Evolutionary conservation across 768 basidiomycete genomes (phyloP).

Genomic region (Heimioporus sp.): DNA sequence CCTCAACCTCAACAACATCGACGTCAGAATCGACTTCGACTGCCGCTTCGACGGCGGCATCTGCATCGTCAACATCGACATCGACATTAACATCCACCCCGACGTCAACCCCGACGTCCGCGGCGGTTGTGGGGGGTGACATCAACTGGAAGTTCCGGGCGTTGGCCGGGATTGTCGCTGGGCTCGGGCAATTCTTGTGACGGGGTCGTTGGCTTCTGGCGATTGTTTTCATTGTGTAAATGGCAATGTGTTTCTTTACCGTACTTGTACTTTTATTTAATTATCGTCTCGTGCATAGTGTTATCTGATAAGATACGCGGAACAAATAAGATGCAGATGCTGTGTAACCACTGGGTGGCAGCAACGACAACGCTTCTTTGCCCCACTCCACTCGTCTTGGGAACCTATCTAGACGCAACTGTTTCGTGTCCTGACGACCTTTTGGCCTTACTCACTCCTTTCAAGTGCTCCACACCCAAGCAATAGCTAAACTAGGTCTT

Average conservation of each 20-base stretch:
- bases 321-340: not conserved
- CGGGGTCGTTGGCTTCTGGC: not conserved
- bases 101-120: not conserved
- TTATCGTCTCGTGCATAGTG: no score
- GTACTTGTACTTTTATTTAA: not conserved
- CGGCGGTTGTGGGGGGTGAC: not conserved
- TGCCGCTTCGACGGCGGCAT: no score
- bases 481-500: not conserved
- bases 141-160: constrained; percentile 1
- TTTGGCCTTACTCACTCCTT: not conserved
- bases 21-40: no score
- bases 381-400: constrained; percentile 1
- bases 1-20: not conserved
- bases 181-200: constrained; percentile 3
- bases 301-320: constrained; percentile 21
- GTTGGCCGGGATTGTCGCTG: constrained; percentile 1
- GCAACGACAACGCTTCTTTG: not conserved
- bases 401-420: not conserved
- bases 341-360: constrained; percentile 5
- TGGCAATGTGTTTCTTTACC: not conserved
- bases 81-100: not conserved
- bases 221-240: not conserved
- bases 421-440: not conserved
- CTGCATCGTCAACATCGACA: no score
- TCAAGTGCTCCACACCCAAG: not conserved